Evolutionary conservation across 1,284 basidiomycete species (phyloP).

Genomic region (Neonothopanus nambi): DNA sequence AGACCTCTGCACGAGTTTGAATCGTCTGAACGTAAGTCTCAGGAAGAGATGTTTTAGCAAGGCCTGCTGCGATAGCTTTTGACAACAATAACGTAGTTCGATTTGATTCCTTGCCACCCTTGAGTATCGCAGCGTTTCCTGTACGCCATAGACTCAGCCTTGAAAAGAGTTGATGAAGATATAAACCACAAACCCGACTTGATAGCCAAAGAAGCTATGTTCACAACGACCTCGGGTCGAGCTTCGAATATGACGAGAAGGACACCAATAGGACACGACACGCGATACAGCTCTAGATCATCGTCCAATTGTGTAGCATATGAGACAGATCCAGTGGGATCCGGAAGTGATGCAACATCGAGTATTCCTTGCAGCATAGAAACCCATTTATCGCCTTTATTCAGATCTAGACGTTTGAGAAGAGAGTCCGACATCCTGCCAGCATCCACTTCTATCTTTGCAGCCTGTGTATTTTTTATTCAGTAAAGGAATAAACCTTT

Average conservation of each 20-base stretch:
- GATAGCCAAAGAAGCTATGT: conserved; percentile 94
- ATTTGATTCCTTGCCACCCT: conserved; percentile 94
- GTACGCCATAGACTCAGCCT: conserved; percentile 8
- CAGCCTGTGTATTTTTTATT: conserved; percentile 72
- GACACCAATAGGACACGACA: conserved; percentile 97
- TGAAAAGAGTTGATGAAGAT: conserved; percentile 1
- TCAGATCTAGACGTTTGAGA: conserved; percentile 85
- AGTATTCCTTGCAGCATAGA: conserved; percentile 88
- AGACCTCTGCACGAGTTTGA: conserved; percentile 91
- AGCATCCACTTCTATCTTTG: conserved; percentile 73
- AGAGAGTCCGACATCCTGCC: conserved; percentile 85
- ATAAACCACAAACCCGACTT: conserved; percentile 75
- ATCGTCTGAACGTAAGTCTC: conserved; percentile 88
- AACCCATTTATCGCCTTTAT: conserved; percentile 88
- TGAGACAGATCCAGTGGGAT: conserved; percentile 85
- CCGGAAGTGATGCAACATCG: conserved; percentile 85
- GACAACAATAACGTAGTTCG: conserved; percentile 77
- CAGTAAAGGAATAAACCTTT: conserved; percentile 3
- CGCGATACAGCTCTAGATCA: conserved; percentile 85
- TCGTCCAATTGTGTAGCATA: conserved; percentile 91
- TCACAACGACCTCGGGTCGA: conserved; percentile 96
- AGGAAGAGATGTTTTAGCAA: conserved; percentile 75
- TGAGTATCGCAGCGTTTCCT: conserved; percentile 95
- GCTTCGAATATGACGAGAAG: conserved; percentile 98
- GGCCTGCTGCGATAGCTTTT: conserved; percentile 77